Percentiles rank a stretch among this genome's conserved stretches.
Conservation (phyloP, 495 filamentous ascomycete genomes). For the Melanomma pulvis-pyrius region DNA sequence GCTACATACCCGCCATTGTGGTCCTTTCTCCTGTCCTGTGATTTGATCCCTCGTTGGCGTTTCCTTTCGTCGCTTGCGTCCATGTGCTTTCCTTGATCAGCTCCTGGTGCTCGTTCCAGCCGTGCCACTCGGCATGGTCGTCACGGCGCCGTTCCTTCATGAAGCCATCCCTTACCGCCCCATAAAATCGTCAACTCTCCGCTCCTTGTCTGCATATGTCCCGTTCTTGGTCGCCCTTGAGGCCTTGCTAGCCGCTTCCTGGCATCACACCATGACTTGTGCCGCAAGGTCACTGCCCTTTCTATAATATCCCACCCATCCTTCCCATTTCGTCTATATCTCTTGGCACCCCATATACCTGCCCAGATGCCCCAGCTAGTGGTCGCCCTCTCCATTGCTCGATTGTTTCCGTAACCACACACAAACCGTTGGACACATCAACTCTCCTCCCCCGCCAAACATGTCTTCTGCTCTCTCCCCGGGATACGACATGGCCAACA, state of each 20-base stretch:
- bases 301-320: slow-evolving; percentile 20
- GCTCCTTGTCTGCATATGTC: slow-evolving; percentile 29
- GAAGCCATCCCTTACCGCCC: slow-evolving; percentile 29
- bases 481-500: slow-evolving; percentile 17
- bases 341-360: slow-evolving; percentile 41
- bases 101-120: slow-evolving; percentile 35
- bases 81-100: slow-evolving; percentile 33
- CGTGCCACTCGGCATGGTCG: slow-evolving; percentile 37
- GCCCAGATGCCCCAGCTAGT: slow-evolving; percentile 29
- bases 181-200: slow-evolving; percentile 26
- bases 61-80: slow-evolving; percentile 39
- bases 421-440: slow-evolving; percentile 10
- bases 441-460: slow-evolving; percentile 1
- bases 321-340: slow-evolving; percentile 36
- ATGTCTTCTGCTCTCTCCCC: slow-evolving; percentile 26
- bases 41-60: slow-evolving; percentile 32
- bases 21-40: slow-evolving; percentile 25
- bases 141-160: slow-evolving; percentile 36
- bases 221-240: slow-evolving; percentile 27
- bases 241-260: slow-evolving; percentile 21
- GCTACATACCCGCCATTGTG: slow-evolving; percentile 39
- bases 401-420: background rate
- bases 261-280: slow-evolving; percentile 33
- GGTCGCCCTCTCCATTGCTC: slow-evolving; percentile 7
- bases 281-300: slow-evolving; percentile 21